Percentiles rank a stretch among this genome's conserved stretches.
phyloP scores from a whole-genome alignment of 352 stramenopile genomes.

The Peronospora farinosa region DNA sequence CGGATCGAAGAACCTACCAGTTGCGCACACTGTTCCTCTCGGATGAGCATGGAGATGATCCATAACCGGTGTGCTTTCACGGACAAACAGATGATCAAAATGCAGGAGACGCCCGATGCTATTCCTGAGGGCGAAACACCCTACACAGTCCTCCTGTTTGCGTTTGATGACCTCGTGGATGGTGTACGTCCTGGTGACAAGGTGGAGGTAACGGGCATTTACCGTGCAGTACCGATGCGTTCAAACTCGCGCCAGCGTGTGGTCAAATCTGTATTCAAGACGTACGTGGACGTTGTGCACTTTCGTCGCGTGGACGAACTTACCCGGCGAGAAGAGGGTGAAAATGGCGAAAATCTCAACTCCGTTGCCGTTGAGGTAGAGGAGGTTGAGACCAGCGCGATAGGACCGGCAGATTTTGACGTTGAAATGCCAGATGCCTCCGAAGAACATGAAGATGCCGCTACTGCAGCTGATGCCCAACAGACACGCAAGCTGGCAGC shows the following conservation, averaged over 20 bases:
- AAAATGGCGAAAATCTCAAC: conserved; percentile 21
- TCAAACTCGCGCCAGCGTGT: conserved; percentile 91
- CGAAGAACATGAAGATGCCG: conserved; percentile 33
- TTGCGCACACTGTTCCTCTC: conserved; percentile 86
- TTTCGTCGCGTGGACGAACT: conserved; percentile 90
- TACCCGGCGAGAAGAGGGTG: conserved; percentile 38
- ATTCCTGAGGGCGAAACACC: conserved; percentile 98
- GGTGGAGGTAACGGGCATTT: conserved; percentile 95
- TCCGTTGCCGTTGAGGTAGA: conserved; percentile 7
- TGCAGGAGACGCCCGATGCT: conserved; percentile 97
- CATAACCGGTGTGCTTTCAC: conserved; percentile 97
- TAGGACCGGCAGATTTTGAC: conserved; percentile 31
- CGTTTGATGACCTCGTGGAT: conserved; percentile 98
- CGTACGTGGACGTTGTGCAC: conserved; percentile 98
- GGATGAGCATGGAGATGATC: conserved; percentile 92
- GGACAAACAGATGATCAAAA: conserved; percentile 98
- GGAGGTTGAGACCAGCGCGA: conserved; percentile 17
- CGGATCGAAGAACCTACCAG: conserved; percentile 93
- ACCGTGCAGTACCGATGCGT: conserved; percentile 92
- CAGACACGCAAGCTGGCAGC: conserved; percentile 51
- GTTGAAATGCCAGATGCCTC: conserved; percentile 31
- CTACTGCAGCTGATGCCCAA: conserved; percentile 45
- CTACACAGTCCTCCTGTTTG: conserved; percentile 95
- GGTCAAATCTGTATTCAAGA: conserved; percentile 96
- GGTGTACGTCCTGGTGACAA: conserved; percentile 94